These are phyloP conservation scores for Sporisorium exsertum DNA, from an alignment of 1,284 basidiomycete genomes.

Conservation along the genomic window DNA sequence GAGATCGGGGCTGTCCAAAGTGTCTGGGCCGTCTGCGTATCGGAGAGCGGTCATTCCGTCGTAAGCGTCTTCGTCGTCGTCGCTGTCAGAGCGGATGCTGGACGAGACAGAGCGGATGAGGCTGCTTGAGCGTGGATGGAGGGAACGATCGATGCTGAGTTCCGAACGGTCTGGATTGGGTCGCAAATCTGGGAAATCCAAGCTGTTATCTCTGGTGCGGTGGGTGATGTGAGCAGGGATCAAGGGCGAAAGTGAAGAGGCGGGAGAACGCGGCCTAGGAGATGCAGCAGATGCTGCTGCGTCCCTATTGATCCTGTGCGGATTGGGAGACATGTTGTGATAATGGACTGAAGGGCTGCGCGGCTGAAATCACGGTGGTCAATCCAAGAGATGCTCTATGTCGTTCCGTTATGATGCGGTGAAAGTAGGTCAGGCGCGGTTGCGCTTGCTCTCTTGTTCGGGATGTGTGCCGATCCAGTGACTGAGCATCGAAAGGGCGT, in stretches of 20 bases:
- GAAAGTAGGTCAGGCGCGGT: not conserved
- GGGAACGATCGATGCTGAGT: slow-evolving; percentile 13
- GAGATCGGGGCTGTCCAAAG: not conserved
- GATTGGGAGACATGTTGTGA: slow-evolving; percentile 9
- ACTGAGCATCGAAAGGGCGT: not conserved
- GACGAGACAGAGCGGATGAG: slow-evolving; percentile 4
- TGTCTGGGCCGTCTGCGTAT: not conserved
- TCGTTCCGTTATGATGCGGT: not conserved
- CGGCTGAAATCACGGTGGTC: not conserved
- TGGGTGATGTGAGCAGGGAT: slow-evolving; percentile 13
- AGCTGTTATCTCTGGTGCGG: slow-evolving; percentile 14
- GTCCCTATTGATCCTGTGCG: slow-evolving; percentile 1
- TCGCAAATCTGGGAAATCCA: slow-evolving; percentile 1
- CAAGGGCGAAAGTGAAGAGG: slow-evolving; percentile 21
- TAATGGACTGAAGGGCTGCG: not conserved
- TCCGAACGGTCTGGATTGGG: not conserved
- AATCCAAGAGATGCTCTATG: not conserved
- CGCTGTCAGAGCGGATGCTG: slow-evolving; percentile 12
- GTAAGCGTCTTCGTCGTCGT: slow-evolving; percentile 6
- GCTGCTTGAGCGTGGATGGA: slow-evolving; percentile 32
- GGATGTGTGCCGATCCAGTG: not conserved
- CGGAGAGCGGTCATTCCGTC: slow-evolving; percentile 8
- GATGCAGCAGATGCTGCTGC: slow-evolving; percentile 5
- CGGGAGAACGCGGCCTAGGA: slow-evolving; percentile 22
- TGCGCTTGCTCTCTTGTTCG: not conserved